These are phyloP conservation scores for Stemphylium vesicarium DNA, from an alignment of 2,329 filamentous ascomycete species.

Conservation along the genomic window DNA sequence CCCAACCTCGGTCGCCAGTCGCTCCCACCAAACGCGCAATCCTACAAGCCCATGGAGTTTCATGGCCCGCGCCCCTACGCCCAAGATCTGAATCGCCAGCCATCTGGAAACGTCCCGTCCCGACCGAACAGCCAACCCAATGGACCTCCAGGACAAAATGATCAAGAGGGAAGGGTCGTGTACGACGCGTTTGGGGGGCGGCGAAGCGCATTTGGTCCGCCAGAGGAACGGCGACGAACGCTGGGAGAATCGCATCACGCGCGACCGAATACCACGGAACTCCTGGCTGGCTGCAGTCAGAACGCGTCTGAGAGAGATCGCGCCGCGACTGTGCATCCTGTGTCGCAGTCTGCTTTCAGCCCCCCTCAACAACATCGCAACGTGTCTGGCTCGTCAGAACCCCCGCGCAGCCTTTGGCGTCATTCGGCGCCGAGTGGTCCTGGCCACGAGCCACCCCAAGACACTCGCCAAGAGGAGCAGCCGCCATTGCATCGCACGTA, in stretches of 20 bases:
- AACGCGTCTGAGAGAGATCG: conserved; percentile 37
- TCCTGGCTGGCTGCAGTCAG: conserved; percentile 33
- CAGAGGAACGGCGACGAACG: conserved; percentile 45
- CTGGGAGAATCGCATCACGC: conserved; percentile 45
- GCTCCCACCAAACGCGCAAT: conserved; percentile 37
- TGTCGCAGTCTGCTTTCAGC: conserved; percentile 48
- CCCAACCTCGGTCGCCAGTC: conserved; percentile 44
- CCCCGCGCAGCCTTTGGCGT: conserved; percentile 41
- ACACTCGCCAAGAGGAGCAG: conserved; percentile 41
- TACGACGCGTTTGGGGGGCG: conserved; percentile 37
- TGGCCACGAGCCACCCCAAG: conserved; percentile 30
- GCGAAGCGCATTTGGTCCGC: conserved; percentile 35
- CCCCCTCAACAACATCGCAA: conserved; percentile 41
- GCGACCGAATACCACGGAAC: conserved; percentile 42
- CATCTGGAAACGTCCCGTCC: conserved; percentile 39
- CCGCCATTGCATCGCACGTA: conserved; percentile 37
- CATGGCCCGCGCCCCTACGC: conserved; percentile 42
- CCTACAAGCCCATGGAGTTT: conserved; percentile 43
- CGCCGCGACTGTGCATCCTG: conserved; percentile 49
- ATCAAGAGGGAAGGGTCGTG: conserved; percentile 27
- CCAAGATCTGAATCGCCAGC: conserved; percentile 36
- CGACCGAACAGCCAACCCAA: conserved; percentile 51
- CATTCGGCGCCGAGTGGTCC: conserved; percentile 34
- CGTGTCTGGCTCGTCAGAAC: conserved; percentile 22
- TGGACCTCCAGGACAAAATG: conserved; percentile 32